Evolutionary conservation across 106 monocot species (phyloP).

Genomic region (Dendrobium nobile): DNA sequence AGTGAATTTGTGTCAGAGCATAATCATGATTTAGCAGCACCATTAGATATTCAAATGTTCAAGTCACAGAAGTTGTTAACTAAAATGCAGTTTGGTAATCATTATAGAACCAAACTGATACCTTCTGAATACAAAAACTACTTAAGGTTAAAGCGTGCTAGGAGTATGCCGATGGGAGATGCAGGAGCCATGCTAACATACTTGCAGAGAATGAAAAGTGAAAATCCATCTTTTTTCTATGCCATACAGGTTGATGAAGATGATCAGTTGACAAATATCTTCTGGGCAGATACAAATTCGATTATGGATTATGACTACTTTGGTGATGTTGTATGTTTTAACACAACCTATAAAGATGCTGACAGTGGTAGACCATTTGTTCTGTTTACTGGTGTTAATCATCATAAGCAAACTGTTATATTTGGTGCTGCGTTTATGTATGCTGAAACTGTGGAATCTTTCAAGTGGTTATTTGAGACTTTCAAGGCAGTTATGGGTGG

Average conservation of each 20-base stretch:
- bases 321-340: conserved; percentile 50
- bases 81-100: conserved; percentile 14
- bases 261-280: conserved; percentile 39
- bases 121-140: conserved; percentile 41
- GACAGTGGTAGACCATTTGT: conserved; percentile 32
- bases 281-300: conserved; percentile 41
- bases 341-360: conserved; percentile 30
- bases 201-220: conserved; percentile 33
- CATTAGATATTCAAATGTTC: conserved; percentile 34
- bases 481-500: conserved; percentile 47
- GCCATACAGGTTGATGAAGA: conserved; percentile 46
- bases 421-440: conserved; percentile 44
- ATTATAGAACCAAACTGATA: conserved; percentile 15
- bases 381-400: conserved; percentile 45
- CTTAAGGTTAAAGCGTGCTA: conserved; percentile 20
- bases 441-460: conserved; percentile 39
- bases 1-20: conserved; percentile 40
- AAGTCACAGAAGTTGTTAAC: conserved; percentile 24
- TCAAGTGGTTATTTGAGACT: conserved; percentile 52
- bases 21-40: conserved; percentile 42
- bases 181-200: conserved; percentile 34
- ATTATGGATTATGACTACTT: conserved; percentile 34
- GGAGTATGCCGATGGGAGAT: conserved; percentile 31
- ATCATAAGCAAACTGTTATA: conserved; percentile 38
- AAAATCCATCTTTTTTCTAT: conserved; percentile 45